Evolutionary conservation across 768 basidiomycete genomes (phyloP), one percentile per base, ranked within the genome.

Genomic region (Udeniomyces megalosporus): DNA sequence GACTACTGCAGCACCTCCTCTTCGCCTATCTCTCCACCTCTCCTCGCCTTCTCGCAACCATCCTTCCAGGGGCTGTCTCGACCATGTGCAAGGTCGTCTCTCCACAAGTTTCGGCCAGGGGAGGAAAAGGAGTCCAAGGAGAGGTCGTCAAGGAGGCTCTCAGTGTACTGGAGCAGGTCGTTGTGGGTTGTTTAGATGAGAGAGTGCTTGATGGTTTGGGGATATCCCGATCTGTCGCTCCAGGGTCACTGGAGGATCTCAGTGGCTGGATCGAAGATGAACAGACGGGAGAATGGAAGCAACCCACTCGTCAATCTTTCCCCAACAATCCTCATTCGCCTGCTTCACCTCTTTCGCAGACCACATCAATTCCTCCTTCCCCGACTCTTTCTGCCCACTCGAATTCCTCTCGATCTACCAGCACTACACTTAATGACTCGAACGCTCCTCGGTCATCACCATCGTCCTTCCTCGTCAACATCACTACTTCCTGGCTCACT

Each of bases 11-110:
- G 1, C n/a, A 34, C 47, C 47, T 63, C 26, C 55, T 63, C 44
- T 3, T 15, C 20, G 51, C 56, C 24, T 58, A 63, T 32, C 48
- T 51, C 31, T 12, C 29, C 22, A 29, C 26, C 1, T 22, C 54
- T 3, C 76, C 80, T 4, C 58, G 52, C n/a, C 68, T 74, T 10
- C 64, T 74, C 3, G 74, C 73, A 1, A 67, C 70, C 32, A 77
- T 96, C 29, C 75, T 96, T 31, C 92, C 92, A 0, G 92, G 92
- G 1, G 79, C 85, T 34, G 79, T 88, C 64, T 91, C 88, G 68
- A 73, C 78, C 20, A 84, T 85, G 80, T 80, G 80, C 31, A 88
- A 84, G 68, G 72, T 88, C 15, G 79, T 84, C 5, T 76, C 86
- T 1, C 84, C 81, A 0, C 60, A 62, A 15, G 62, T 66, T 0